Evolutionary conservation across 1,139 yeast species (phyloP).

Genomic region (Geotrichum restrictum): DNA sequence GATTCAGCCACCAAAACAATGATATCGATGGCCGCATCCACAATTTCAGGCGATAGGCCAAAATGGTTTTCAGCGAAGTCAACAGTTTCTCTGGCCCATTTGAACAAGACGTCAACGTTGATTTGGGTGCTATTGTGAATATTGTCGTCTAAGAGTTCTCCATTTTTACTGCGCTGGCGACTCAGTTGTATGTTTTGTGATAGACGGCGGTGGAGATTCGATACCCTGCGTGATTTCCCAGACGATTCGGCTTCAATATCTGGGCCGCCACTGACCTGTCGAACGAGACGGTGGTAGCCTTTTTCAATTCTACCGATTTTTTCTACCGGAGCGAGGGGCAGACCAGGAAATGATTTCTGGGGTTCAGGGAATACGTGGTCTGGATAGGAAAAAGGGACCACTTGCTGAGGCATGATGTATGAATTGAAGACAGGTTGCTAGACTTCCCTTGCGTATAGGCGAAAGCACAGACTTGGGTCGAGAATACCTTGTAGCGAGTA

Average conservation of each 20-base stretch:
- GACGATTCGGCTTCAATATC: constrained; percentile 14
- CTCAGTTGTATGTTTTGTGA: constrained; percentile 19
- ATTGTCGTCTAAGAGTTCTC: constrained; percentile 3
- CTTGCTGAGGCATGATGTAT: constrained; percentile 18
- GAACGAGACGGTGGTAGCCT: constrained; percentile 29
- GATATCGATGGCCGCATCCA: constrained; percentile 32
- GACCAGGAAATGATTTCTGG: constrained; percentile 31
- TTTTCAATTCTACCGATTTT: constrained; percentile 30
- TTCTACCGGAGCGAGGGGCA: constrained; percentile 33
- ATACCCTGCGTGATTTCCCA: constrained; percentile 4
- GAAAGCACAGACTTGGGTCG: too few relatives aligned
- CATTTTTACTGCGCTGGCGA: constrained; percentile 8
- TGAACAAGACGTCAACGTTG: constrained; percentile 25
- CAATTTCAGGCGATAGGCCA: constrained; percentile 29
- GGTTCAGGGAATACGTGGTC: constrained; percentile 36
- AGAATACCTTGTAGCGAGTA: background rate
- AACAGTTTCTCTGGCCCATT: constrained; percentile 38
- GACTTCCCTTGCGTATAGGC: background rate
- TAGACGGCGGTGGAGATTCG: constrained; percentile 18
- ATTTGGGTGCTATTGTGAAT: constrained; percentile 12
- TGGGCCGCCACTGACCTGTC: constrained; percentile 22
- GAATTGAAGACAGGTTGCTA: background rate
- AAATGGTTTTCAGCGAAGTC: constrained; percentile 35
- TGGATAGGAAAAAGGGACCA: constrained; percentile 31
- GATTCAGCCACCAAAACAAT: constrained; percentile 28